These are phyloP conservation scores for Phialophora macrospora DNA, from an alignment of 2,329 filamentous ascomycete species.

Conservation along the genomic window DNA sequence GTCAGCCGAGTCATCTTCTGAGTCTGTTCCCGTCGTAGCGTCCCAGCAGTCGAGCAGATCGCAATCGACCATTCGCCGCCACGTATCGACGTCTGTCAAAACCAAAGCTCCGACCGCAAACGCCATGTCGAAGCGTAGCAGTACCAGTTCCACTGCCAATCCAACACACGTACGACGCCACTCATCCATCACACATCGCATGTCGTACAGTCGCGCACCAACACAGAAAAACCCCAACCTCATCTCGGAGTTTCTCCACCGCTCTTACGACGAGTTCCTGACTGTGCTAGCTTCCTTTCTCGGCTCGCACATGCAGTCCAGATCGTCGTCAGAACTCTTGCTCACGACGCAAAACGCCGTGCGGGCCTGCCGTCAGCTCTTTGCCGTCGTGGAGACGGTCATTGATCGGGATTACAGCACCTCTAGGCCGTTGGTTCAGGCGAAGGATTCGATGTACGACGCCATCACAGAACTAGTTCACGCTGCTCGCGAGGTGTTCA, in stretches of 20 bases:
- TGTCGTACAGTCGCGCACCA: constrained; percentile 73
- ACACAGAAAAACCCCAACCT: constrained; percentile 70
- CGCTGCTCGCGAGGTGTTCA: constrained; percentile 79
- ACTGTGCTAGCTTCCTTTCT: constrained; percentile 93
- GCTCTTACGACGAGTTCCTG: constrained; percentile 84
- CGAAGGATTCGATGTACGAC: constrained; percentile 77
- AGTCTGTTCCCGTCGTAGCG: constrained; percentile 11
- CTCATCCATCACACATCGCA: constrained; percentile 68
- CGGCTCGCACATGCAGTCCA: constrained; percentile 89
- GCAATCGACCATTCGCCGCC: constrained; percentile 16
- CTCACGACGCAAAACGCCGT: constrained; percentile 83
- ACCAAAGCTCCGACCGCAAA: constrained; percentile 15
- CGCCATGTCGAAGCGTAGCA: constrained; percentile 20
- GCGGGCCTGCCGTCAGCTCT: constrained; percentile 75
- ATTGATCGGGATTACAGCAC: constrained; percentile 75
- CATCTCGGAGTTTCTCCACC: constrained; percentile 79
- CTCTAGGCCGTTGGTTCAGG: constrained; percentile 68
- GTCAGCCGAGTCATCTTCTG: constrained; percentile 2
- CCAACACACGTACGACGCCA: constrained; percentile 50
- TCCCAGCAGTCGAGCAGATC: constrained; percentile 19
- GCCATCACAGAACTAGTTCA: constrained; percentile 79
- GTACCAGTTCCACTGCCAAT: constrained; percentile 34
- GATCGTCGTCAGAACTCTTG: constrained; percentile 81
- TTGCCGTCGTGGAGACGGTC: constrained; percentile 80
- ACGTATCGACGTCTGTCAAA: constrained; percentile 12